phyloP scores from a whole-genome alignment of 768 basidiomycete genomes.

The button mushroom (Agaricus bisporus) region DNA sequence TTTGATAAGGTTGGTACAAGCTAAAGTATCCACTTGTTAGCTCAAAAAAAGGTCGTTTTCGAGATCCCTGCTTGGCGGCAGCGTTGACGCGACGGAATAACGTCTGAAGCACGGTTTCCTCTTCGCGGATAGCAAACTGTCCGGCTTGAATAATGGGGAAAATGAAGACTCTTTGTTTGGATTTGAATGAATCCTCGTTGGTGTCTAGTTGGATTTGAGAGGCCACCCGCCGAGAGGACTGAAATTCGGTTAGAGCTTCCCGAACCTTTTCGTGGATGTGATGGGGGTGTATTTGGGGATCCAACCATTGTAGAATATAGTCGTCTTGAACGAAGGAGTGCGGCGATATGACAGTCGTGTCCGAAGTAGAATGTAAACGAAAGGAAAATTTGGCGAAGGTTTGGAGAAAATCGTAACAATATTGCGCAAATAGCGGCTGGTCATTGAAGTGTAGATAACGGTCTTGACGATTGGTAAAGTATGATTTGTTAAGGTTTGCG shows the following conservation, averaged over 20 bases:
- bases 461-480: constrained; percentile 94
- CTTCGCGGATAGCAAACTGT: constrained; percentile 80
- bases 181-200: background rate
- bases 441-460: constrained; percentile 75
- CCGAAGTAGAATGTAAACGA: constrained; percentile 28
- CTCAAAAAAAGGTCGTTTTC: constrained; percentile 50
- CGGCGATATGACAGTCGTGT: constrained; percentile 11
- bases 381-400: constrained; percentile 72
- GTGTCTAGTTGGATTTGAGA: constrained; percentile 9
- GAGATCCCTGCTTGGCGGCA: constrained; percentile 6
- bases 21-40: constrained; percentile 97
- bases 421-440: constrained; percentile 65
- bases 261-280: constrained; percentile 57
- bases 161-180: constrained; percentile 38
- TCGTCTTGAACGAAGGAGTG: constrained; percentile 31
- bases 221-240: constrained; percentile 29
- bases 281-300: constrained; percentile 60
- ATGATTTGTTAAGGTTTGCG: constrained; percentile 88
- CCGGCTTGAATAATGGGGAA: constrained; percentile 89
- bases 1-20: constrained; percentile 74
- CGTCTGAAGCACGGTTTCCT: constrained; percentile 56
- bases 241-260: constrained; percentile 52
- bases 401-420: constrained; percentile 76
- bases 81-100: constrained; percentile 49
- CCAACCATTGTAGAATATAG: constrained; percentile 63